Evolutionary conservation across 257 asterid species (phyloP), one percentile per base, ranked within the genome.

Genomic region (Hygrophila difformis): DNA sequence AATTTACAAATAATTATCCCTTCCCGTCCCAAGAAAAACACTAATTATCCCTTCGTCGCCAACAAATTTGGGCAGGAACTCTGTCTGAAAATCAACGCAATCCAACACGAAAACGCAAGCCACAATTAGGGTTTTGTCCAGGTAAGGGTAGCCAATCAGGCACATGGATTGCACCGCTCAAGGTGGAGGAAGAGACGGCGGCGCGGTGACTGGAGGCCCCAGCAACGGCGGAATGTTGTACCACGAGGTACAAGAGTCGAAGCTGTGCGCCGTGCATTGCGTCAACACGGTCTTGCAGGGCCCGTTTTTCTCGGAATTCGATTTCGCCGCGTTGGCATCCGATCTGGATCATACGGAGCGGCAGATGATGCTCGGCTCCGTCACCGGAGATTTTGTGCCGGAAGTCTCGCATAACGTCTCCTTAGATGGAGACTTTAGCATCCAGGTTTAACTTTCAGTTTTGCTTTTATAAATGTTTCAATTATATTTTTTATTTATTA

Each of bases 191-290:
- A 47, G 36, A 18, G 53, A 62, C 54, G 77, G 69, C 44, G 79
- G 67, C 20, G 68, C 68, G 38, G n/a, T n/a, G n/a, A n/a, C n/a
- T n/a, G n/a, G n/a, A n/a, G n/a, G n/a, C n/a, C n/a, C n/a, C n/a
- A 82, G 86, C 79, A 85, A 85, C 52, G 95, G 95, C 0, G 97
- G 96, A 15, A 60, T 91, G 87, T 67, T 91, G 93, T 91, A 91
- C 94, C 99, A 91, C 56, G 99, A 91, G 80, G 95, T 91, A 67
- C 99, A 91, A 64, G 99, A 91, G 72, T 86, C 97, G 61, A 86
- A 86, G 87, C 94, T 91, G 18, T 91, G 99, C 71, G 97, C 95
- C 3, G 93, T 86, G 60, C 99, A 91, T 66, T 91, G 99, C 74
- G 97, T 86, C 19, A 91, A 86, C 77, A 83, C 99, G 43, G 97